Evolutionary conservation across 2,329 filamentous ascomycete species (phyloP).

Genomic region (Coccinonectria pachysandricola): DNA sequence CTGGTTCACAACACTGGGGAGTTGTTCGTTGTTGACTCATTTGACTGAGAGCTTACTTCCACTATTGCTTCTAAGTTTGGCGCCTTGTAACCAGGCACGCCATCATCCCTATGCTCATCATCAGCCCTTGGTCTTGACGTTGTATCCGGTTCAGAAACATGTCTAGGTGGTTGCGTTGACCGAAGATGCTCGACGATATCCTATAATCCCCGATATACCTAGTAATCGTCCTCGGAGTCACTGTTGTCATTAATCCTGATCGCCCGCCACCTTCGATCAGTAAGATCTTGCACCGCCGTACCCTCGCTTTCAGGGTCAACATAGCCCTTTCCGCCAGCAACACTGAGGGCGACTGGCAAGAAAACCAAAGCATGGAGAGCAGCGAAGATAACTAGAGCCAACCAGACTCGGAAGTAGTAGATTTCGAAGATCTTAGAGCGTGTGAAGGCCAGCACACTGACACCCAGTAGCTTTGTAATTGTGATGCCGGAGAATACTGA

Average conservation of each 20-base stretch:
- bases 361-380: conserved; percentile 84
- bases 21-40: too few species aligned
- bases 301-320: conserved; percentile 79
- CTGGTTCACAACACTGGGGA: too few species aligned
- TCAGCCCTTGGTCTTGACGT: too few species aligned
- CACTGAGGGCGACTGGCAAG: conserved; percentile 76
- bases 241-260: conserved; percentile 64
- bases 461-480: conserved; percentile 86
- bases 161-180: too few species aligned
- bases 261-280: conserved; percentile 66
- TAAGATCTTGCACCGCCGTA: conserved; percentile 80
- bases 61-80: too few species aligned
- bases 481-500: conserved; percentile 96
- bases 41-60: too few species aligned
- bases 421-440: conserved; percentile 98
- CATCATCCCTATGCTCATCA: too few species aligned
- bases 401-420: conserved; percentile 97
- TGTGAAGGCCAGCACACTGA: conserved; percentile 87
- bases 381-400: conserved; percentile 82
- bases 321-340: conserved; percentile 80
- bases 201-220: conserved; percentile 14
- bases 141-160: too few species aligned
- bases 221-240: conserved; percentile 61
- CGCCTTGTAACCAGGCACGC: too few species aligned
- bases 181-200: too few species aligned